Base-by-base conservation (phyloP, 495 filamentous ascomycete genomes). In the Penicillium paradoxum region DNA sequence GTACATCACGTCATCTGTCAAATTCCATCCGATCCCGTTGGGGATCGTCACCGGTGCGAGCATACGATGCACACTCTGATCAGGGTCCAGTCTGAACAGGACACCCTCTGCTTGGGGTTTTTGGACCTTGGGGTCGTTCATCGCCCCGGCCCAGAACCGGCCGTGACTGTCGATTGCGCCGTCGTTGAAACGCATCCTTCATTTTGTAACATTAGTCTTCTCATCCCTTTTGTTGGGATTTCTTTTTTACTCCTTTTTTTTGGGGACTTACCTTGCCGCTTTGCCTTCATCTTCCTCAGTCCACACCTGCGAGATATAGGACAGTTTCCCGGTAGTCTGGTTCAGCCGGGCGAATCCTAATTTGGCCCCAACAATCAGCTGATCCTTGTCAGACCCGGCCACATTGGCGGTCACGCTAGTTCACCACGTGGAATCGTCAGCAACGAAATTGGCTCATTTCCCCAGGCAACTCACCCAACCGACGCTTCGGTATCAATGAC, bases 71-170 rank as follows among this genome's bases (percentile, higher is more conserved):
- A 86, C 62, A 34, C 64, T 74, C 47, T 80, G 65, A 60, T 86
- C 83, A 3, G 81, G 75, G 58, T 88, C 79, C 21, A 86, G 76
- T 55, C 83, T 75, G 67, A 86, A 87, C 7, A 88, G 68, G 18
- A 79, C 70, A 21, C 82, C 83, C 73, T 74, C 70, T 40, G 69
- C 51, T 17, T 59, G 56, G 1, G 59, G 69, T 7, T 54, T 47
- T 38, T 73, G 54, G 34, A 73, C 55, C 40, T 74, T 75, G 19
- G 73, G 70, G 60, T 96, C 91, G 57, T 88, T 91, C 90, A 96
- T 95, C 33, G 82, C 79, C n/a, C 90, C 88, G 8, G 88, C 78
- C 89, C 90, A 96, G 68, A 91, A 92, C 38, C 91, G 76, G 45
- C 91, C 91, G 48, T 84, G 74, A 37, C 83, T 84, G 64, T 96